A percentile compares a stretch with the other conserved stretches of the same genome.
Evolutionary conservation across 495 filamentous ascomycete species (phyloP).

Genomic region (Tuber calosporum): DNA sequence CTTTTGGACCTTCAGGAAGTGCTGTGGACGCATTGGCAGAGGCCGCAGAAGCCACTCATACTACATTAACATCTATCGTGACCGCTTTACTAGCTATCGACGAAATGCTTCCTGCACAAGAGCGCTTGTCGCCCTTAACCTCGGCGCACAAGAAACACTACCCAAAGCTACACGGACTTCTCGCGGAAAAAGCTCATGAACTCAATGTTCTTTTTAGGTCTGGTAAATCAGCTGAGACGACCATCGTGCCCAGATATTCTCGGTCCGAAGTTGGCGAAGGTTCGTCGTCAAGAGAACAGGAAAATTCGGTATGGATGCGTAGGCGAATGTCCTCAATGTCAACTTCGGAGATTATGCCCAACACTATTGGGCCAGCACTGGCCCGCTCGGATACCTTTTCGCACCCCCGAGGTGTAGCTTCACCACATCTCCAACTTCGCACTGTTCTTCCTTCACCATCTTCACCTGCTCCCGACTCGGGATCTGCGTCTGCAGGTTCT

Average conservation of each 20-base stretch:
- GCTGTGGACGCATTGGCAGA: conserved; percentile 33
- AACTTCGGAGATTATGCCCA: conserved; percentile 16
- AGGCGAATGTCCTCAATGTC: conserved; percentile 31
- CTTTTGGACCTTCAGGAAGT: conserved; percentile 19
- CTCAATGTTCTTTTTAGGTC: conserved; percentile 35
- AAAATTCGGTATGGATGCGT: conserved; percentile 24
- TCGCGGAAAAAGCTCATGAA: conserved; percentile 37
- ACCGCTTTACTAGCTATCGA: conserved; percentile 41
- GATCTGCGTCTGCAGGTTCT: conserved; percentile 23
- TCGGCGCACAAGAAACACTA: conserved; percentile 41
- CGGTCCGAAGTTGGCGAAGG: conserved; percentile 25
- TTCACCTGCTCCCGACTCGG: neutral
- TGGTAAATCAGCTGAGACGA: conserved; percentile 26
- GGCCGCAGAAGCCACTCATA: conserved; percentile 39
- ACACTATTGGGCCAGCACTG: conserved; percentile 14
- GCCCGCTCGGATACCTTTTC: conserved; percentile 13
- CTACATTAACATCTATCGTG: conserved; percentile 39
- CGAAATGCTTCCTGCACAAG: conserved; percentile 40
- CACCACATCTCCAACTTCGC: conserved; percentile 36
- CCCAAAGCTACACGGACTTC: conserved; percentile 35
- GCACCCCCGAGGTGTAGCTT: conserved; percentile 18
- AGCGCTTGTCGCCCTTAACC: conserved; percentile 28
- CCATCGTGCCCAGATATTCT: conserved; percentile 9
- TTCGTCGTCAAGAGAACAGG: conserved; percentile 19
- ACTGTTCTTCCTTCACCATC: conserved; percentile 35